Base-by-base conservation (phyloP, 2,329 filamentous ascomycete genomes). In the Diaporthe sp. region DNA sequence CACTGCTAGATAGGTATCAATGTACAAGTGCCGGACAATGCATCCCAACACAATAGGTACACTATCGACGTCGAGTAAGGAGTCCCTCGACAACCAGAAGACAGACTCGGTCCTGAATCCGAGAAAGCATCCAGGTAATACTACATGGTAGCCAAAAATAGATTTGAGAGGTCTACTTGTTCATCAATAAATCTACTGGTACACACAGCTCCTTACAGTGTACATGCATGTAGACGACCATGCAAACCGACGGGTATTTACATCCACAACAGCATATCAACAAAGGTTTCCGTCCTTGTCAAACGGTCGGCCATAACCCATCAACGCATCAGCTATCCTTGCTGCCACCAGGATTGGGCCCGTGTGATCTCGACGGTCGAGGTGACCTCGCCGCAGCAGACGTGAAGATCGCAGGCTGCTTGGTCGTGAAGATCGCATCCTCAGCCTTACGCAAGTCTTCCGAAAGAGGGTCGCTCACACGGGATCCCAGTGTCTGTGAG, bases 381-480 rank as follows among this genome's bases (percentile, higher is more conserved):
- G n/a, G n/a, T 9, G 46, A 2, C 34, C 34, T 68, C 31, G 44
- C 28, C 13, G 46, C n/a, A 31, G 19, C 60, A 17, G 65, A 70
- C 12, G 6, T 19, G 15, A 70, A 70, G n/a, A 55, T 28, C 15
- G 49, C 65, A 42, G 65, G 65, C 34, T 17, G 6, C 34, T 39
- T 70, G 15, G 65, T 70, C 17, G 25, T 25, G 17, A 70, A 70
- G 2, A 70, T 53, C 2, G 49, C 46, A 55, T 55, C 65, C 49
- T 42, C 49, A 22, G 49, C 65, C 65, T 42, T 55, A 1, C 65
- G 65, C 34, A 70, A 10, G 13, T 55, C 49, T 28, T 55, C 49
- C 34, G 49, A 13, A 1, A 2, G n/a, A 49, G 15, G 19, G 17
- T 37, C 34, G 2, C 15, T 12, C 37, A 6, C 37, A 7, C 37